Evolutionary conservation across 1,284 basidiomycete genomes (phyloP).

Genomic region (Leccinum pallidistipes): DNA sequence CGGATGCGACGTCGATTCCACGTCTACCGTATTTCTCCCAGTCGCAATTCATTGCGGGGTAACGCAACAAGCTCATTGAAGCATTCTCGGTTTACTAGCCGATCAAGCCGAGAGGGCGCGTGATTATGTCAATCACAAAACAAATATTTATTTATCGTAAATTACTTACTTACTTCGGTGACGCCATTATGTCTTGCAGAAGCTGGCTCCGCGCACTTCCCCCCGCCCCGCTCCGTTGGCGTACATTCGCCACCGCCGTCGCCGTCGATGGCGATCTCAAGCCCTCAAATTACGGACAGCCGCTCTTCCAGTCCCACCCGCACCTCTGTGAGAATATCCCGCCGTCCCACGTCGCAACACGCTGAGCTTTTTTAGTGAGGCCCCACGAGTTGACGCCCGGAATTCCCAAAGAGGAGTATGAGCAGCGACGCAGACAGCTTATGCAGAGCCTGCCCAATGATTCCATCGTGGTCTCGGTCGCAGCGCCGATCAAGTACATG

Average conservation of each 20-base stretch:
- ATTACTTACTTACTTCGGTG: neutral
- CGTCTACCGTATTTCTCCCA: constrained; percentile 65
- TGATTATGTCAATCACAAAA: constrained; percentile 16
- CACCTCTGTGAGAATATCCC: constrained; percentile 58
- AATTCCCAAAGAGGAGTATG: constrained; percentile 82
- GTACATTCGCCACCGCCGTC: constrained; percentile 40
- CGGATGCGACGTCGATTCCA: constrained; percentile 62
- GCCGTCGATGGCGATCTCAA: constrained; percentile 40
- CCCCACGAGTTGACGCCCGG: constrained; percentile 82
- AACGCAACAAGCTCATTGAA: neutral
- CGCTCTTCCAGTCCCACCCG: constrained; percentile 73
- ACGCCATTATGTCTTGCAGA: constrained; percentile 21
- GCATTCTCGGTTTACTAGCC: neutral
- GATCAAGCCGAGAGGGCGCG: constrained; percentile 14
- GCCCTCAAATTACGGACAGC: constrained; percentile 76
- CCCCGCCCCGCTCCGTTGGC: constrained; percentile 9
- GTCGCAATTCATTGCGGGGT: constrained; percentile 32
- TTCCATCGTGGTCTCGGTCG: constrained; percentile 78
- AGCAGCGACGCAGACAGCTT: constrained; percentile 67
- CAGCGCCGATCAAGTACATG: constrained; percentile 86
- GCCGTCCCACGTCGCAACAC: neutral
- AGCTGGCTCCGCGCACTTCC: constrained; percentile 10
- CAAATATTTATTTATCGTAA: neutral
- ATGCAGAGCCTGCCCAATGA: constrained; percentile 80
- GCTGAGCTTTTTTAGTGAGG: constrained; percentile 38